phyloP scores from a whole-genome alignment of 108 stramenopile species.

The Stephanodiscus triporus region DNA sequence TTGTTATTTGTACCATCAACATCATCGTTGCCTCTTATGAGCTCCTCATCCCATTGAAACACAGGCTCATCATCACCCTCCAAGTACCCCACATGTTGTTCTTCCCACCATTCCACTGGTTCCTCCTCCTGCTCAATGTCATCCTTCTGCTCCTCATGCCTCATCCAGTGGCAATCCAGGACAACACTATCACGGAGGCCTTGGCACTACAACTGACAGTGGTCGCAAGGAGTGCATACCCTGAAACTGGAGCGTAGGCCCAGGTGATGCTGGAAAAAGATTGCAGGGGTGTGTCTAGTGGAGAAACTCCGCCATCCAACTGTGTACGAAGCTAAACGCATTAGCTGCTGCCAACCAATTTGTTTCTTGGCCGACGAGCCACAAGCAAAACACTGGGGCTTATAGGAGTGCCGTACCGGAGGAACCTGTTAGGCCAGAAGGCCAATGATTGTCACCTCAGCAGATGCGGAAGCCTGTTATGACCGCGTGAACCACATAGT shows the following conservation, averaged over 20 bases:
- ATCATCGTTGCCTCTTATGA: too few relatives aligned
- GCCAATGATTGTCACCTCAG: too few relatives aligned
- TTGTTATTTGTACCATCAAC: too few relatives aligned
- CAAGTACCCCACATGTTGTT: too few relatives aligned
- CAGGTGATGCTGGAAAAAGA: not conserved
- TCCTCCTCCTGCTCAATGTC: not conserved
- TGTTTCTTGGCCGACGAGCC: not conserved
- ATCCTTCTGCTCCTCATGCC: too few relatives aligned
- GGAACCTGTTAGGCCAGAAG: too few relatives aligned
- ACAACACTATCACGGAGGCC: not conserved
- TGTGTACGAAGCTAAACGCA: not conserved
- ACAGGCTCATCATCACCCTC: too few relatives aligned
- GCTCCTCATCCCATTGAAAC: too few relatives aligned
- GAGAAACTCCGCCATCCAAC: not conserved
- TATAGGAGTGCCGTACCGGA: not conserved
- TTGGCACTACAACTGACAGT: not conserved
- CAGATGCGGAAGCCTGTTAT: not conserved
- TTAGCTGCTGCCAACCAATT: not conserved
- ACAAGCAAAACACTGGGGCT: not conserved
- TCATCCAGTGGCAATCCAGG: not conserved
- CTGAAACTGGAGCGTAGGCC: not conserved
- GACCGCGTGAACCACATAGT: not conserved
- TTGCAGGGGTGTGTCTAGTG: not conserved
- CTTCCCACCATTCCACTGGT: too few relatives aligned
- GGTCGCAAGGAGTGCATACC: not conserved